phyloP scores from a whole-genome alignment of 2,329 filamentous ascomycete genomes.

The Trichoderma sp. region DNA sequence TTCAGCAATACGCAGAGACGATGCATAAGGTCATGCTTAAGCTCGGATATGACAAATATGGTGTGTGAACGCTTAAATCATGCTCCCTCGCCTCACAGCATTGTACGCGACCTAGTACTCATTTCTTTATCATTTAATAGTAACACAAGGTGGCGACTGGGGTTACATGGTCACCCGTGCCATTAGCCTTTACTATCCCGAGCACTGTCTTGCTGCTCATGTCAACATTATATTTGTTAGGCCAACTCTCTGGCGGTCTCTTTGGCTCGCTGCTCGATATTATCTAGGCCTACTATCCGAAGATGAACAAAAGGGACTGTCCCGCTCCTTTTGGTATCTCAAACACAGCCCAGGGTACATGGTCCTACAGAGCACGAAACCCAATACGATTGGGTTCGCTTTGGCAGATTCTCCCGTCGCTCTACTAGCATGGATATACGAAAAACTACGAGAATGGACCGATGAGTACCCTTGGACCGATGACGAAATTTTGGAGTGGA shows the following conservation, averaged over 20 bases:
- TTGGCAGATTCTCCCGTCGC: conserved; percentile 68
- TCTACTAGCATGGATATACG: conserved; percentile 74
- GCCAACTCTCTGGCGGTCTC: conserved; percentile 47
- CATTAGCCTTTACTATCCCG: conserved; percentile 57
- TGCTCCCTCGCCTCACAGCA: not conserved
- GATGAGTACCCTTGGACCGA: conserved; percentile 70
- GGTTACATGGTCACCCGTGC: conserved; percentile 62
- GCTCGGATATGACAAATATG: conserved; percentile 52
- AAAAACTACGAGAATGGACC: conserved; percentile 76
- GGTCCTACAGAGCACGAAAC: conserved; percentile 55
- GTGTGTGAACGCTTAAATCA: conserved; percentile 18
- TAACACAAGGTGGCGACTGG: conserved; percentile 68
- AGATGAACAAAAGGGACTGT: conserved; percentile 40
- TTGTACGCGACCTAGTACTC: not conserved
- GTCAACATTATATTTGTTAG: conserved; percentile 32
- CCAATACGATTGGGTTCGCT: conserved; percentile 68
- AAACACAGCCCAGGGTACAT: conserved; percentile 45
- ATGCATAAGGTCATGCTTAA: conserved; percentile 66
- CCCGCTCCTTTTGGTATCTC: conserved; percentile 55
- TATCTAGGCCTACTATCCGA: conserved; percentile 50
- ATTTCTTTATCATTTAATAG: conserved; percentile 12
- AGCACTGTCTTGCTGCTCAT: conserved; percentile 53
- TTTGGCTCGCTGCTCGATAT: conserved; percentile 52
- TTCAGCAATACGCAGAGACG: conserved; percentile 47
- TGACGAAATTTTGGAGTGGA: conserved; percentile 73